phyloP scores from a whole-genome alignment of 495 filamentous ascomycete species.

The Oleoguttula mirabilis region DNA sequence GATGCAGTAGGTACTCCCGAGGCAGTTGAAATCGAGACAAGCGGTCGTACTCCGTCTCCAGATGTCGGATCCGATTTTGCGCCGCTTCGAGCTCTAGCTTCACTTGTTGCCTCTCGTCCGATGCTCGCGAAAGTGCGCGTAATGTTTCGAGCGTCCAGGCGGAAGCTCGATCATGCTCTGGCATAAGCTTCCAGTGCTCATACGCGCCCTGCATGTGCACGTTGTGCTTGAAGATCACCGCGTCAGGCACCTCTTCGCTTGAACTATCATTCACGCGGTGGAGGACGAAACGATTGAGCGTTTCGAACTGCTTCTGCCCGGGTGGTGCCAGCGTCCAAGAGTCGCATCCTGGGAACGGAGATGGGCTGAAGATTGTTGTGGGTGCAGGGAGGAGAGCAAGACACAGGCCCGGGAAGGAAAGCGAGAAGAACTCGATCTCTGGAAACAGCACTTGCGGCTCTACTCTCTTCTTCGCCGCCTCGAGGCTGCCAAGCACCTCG shows the following conservation, averaged over 20 bases:
- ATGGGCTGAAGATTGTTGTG: conserved; percentile 56
- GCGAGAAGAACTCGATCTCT: conserved; percentile 66
- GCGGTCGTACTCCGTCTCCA: conserved; percentile 57
- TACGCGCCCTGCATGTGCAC: conserved; percentile 60
- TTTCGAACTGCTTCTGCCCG: conserved; percentile 54
- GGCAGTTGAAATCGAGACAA: conserved; percentile 57
- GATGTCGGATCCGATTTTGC: conserved; percentile 59
- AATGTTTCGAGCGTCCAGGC: conserved; percentile 70
- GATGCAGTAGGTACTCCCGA: conserved; percentile 54
- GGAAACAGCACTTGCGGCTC: conserved; percentile 35
- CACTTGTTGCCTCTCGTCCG: conserved; percentile 50
- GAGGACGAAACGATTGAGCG: conserved; percentile 39
- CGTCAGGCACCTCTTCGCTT: conserved; percentile 26
- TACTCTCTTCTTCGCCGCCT: conserved; percentile 57
- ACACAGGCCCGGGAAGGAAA: conserved; percentile 71
- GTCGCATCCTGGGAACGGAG: conserved; percentile 52
- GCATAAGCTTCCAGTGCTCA: conserved; percentile 53
- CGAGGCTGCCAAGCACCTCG: conserved; percentile 65
- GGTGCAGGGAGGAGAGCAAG: conserved; percentile 69
- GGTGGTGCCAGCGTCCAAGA: conserved; percentile 70
- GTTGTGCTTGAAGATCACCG: conserved; percentile 42
- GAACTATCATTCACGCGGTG: conserved; percentile 46
- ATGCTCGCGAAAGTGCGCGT: conserved; percentile 55
- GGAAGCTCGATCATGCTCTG: conserved; percentile 44
- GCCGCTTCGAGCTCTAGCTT: conserved; percentile 49